Evolutionary conservation across 2,329 filamentous ascomycete genomes (phyloP).

Genomic region (Alternaria longipes): DNA sequence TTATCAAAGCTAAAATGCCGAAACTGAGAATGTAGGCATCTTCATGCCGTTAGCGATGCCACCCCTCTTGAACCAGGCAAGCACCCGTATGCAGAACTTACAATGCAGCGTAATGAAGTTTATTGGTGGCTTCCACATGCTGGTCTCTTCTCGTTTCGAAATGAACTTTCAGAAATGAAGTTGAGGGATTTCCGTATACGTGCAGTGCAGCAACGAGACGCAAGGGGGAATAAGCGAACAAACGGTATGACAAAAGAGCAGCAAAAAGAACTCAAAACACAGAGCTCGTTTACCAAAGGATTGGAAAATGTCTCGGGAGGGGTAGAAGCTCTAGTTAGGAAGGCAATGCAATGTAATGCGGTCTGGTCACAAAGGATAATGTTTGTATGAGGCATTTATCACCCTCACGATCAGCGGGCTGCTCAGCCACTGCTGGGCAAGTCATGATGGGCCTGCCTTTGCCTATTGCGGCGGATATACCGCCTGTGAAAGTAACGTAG

Average conservation of each 20-base stretch:
- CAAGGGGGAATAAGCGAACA: background rate
- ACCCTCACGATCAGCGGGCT: background rate
- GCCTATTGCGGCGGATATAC: background rate
- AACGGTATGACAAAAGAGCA: background rate
- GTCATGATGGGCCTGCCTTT: constrained; percentile 1
- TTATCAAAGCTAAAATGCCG: constrained; percentile 77
- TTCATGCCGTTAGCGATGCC: constrained; percentile 40
- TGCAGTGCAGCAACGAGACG: background rate
- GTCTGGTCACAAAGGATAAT: background rate
- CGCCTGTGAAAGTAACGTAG: background rate
- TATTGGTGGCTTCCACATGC: constrained; percentile 27
- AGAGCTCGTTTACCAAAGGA: background rate
- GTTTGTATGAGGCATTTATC: constrained; percentile 13
- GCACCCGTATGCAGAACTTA: constrained; percentile 47
- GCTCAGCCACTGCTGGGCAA: constrained; percentile 1
- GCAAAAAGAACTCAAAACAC: constrained; percentile 2
- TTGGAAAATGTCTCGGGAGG: background rate
- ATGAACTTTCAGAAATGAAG: background rate
- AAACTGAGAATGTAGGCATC: constrained; percentile 83
- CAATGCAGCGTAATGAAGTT: constrained; percentile 88
- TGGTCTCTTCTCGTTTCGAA: background rate
- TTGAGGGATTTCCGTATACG: constrained; percentile 3
- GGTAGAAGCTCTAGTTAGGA: background rate
- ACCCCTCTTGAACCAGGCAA: background rate
- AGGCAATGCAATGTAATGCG: background rate